These are phyloP conservation scores for Metschnikowia gelsemii DNA, from an alignment of 805 yeast genomes.

Conservation along the genomic window DNA sequence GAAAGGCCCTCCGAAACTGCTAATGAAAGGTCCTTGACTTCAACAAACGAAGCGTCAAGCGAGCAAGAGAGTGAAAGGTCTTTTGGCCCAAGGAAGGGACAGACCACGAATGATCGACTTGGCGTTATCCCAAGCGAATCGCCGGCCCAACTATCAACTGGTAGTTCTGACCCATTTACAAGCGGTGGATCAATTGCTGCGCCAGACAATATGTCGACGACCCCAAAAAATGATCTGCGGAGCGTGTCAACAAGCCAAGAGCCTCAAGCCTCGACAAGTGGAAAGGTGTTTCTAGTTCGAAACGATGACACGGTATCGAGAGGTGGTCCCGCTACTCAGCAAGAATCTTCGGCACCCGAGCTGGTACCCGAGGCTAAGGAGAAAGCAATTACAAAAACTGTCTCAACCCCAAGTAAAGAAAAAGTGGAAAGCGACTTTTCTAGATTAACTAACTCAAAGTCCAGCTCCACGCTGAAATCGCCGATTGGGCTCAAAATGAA, in stretches of 20 bases:
- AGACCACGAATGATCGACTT: background rate
- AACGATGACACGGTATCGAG: background rate
- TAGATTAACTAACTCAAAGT: background rate
- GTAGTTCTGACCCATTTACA: too few relatives aligned
- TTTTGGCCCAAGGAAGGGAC: background rate
- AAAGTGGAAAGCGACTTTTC: background rate
- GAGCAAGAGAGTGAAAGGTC: background rate
- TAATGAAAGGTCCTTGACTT: background rate
- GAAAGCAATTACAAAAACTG: background rate
- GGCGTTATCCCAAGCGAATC: too few relatives aligned
- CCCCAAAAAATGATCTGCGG: background rate
- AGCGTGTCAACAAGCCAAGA: background rate
- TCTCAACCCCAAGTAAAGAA: background rate
- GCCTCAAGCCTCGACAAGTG: background rate
- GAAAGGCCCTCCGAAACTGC: background rate
- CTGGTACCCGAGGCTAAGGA: background rate
- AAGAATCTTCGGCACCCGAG: background rate
- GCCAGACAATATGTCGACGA: too few relatives aligned
- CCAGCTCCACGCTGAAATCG: background rate
- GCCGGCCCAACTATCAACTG: too few relatives aligned
- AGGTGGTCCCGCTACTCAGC: background rate
- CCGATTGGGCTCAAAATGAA: conserved; percentile 8
- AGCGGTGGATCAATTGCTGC: too few relatives aligned
- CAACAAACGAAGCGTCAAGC: background rate
- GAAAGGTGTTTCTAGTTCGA: background rate